A percentile compares a stretch with the other conserved stretches of the same genome.
These are phyloP conservation scores for Candida cerambycidarum DNA, from an alignment of 805 yeast species.

Conservation along the genomic window DNA sequence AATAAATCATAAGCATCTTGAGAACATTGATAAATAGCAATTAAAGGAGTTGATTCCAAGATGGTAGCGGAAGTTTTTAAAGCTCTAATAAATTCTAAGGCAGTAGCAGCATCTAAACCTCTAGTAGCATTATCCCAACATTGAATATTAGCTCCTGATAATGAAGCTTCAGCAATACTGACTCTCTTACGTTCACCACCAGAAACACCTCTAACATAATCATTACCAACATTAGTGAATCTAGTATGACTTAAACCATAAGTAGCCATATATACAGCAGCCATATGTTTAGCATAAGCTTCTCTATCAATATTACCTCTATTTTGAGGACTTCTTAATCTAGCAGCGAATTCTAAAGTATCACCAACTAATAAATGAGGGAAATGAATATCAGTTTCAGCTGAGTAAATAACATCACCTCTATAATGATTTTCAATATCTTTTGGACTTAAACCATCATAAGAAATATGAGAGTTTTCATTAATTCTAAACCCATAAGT, in stretches of 20 bases:
- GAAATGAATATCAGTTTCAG: constrained; percentile 56
- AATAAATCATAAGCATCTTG: constrained; percentile 48
- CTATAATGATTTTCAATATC: constrained; percentile 30
- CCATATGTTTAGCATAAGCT: constrained; percentile 38
- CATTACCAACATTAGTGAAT: constrained; percentile 61
- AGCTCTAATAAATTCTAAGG: constrained; percentile 69
- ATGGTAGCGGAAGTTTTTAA: constrained; percentile 63
- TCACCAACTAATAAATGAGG: constrained; percentile 56
- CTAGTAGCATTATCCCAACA: constrained; percentile 77
- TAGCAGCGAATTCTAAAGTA: constrained; percentile 54
- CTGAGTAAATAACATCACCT: constrained; percentile 43
- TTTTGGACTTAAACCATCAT: constrained; percentile 31
- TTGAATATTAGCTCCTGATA: constrained; percentile 55
- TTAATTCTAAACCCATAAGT: constrained; percentile 37
- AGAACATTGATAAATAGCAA: constrained; percentile 56
- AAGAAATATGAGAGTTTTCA: constrained; percentile 29
- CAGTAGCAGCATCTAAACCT: constrained; percentile 83
- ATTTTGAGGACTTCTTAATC: constrained; percentile 44
- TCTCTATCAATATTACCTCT: constrained; percentile 33
- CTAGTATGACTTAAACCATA: constrained; percentile 53
- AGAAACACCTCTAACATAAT: constrained; percentile 68
- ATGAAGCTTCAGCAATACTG: constrained; percentile 74
- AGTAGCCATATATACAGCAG: constrained; percentile 42
- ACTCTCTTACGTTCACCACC: constrained; percentile 88
- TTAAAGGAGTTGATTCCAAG: constrained; percentile 56